These are phyloP conservation scores for Fusarium xyrophilum DNA, from an alignment of 2,329 filamentous ascomycete genomes.

Conservation along the genomic window DNA sequence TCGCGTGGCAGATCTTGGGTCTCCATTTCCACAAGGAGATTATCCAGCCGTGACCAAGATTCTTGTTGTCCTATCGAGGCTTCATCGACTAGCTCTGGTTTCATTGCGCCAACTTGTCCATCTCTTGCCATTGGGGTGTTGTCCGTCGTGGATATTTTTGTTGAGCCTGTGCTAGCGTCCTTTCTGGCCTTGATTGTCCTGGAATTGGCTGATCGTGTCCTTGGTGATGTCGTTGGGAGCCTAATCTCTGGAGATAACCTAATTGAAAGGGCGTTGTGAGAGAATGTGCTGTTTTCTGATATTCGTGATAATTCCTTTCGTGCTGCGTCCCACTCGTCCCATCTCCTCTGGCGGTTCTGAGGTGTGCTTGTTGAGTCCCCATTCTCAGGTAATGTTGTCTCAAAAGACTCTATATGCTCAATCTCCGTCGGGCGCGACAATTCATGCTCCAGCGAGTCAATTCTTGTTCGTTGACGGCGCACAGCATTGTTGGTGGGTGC, in stretches of 20 bases:
- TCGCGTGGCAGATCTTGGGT: not conserved
- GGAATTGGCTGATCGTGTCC: not conserved
- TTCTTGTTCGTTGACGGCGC: slow-evolving; percentile 41
- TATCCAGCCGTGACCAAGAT: slow-evolving; percentile 14
- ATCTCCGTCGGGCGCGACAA: not conserved
- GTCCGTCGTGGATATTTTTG: not conserved
- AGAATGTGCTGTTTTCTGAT: slow-evolving; percentile 21
- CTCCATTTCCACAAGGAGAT: slow-evolving; percentile 21
- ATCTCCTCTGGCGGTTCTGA: slow-evolving; percentile 25
- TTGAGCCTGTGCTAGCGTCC: not conserved
- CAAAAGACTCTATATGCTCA: slow-evolving; percentile 9
- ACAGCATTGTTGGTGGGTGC: slow-evolving; percentile 35
- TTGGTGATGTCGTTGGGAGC: slow-evolving; percentile 4
- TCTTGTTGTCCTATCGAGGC: not conserved
- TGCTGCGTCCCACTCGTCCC: slow-evolving; percentile 40
- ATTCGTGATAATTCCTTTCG: slow-evolving; percentile 37
- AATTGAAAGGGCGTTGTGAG: slow-evolving; percentile 27
- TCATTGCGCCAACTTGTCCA: not conserved
- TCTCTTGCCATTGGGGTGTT: not conserved
- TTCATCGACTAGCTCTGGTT: not conserved
- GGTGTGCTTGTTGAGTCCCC: not conserved
- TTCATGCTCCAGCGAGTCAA: slow-evolving; percentile 6
- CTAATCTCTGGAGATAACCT: slow-evolving; percentile 22
- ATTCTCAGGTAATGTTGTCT: slow-evolving; percentile 3
- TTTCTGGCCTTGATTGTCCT: not conserved